phyloP scores from a whole-genome alignment of 352 stramenopile species.

The Phytophthora pisi region DNA sequence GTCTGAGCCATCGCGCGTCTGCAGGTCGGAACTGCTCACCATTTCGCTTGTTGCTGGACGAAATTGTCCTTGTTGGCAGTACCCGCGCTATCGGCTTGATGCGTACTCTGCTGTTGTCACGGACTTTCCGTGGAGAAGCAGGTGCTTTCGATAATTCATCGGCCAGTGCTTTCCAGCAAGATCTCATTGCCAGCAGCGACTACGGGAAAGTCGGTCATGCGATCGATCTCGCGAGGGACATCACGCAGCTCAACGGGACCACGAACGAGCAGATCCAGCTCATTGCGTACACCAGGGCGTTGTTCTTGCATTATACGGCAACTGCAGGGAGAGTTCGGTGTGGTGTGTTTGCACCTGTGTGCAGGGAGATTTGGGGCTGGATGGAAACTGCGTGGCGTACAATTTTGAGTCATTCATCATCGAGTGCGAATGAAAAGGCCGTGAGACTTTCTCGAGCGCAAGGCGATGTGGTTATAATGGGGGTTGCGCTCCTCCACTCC shows the following conservation, averaged over 20 bases:
- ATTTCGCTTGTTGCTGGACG: slow-evolving; percentile 40
- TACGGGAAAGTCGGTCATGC: slow-evolving; percentile 42
- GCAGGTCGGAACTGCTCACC: slow-evolving; percentile 27
- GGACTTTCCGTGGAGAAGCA: slow-evolving; percentile 34
- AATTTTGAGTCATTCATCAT: background rate
- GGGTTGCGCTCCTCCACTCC: slow-evolving; percentile 23
- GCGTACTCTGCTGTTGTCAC: slow-evolving; percentile 25
- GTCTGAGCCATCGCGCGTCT: background rate
- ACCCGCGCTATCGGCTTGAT: slow-evolving; percentile 29
- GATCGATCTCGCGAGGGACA: slow-evolving; percentile 39
- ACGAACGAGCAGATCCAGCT: slow-evolving; percentile 37
- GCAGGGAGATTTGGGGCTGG: slow-evolving; percentile 36
- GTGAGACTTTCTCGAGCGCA: slow-evolving; percentile 6
- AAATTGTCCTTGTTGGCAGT: slow-evolving; percentile 30
- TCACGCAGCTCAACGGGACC: slow-evolving; percentile 47
- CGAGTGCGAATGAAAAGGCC: background rate
- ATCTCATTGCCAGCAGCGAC: slow-evolving; percentile 33
- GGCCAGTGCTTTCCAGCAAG: slow-evolving; percentile 19
- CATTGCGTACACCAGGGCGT: slow-evolving; percentile 36
- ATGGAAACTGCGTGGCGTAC: slow-evolving; percentile 25
- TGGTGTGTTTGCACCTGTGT: slow-evolving; percentile 24
- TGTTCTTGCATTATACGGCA: slow-evolving; percentile 23
- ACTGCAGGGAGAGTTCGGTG: slow-evolving; percentile 1
- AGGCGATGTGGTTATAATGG: slow-evolving; percentile 10
- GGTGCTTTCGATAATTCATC: background rate